Base-by-base conservation (phyloP, 2,329 filamentous ascomycete genomes). In the Acarospora socialis region DNA sequence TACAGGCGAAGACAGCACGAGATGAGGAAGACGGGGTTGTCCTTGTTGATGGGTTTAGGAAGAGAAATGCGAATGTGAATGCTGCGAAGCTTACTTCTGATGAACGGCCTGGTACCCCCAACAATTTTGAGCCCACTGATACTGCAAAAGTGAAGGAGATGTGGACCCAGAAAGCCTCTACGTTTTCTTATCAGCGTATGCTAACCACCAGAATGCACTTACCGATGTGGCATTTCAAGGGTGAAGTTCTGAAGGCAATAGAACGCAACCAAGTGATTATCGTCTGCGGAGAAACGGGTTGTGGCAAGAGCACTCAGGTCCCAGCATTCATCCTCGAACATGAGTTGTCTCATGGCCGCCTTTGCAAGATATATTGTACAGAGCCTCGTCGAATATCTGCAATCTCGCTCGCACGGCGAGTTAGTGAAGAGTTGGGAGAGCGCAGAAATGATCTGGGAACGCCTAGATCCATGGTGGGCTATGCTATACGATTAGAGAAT, bases 231-330 rank as follows among this genome's bases (percentile, higher is more conserved):
- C 66, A 70, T 8, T 94, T 90, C 52, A 77, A 76, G 43, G 62
- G 81, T 8, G 69, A 82, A 30, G 83, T 94, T 5, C 60, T 95
- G 8, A 65, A 72, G 16, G 71, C 81, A 2, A 76, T 98, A 18
- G 77, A 82, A 28, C 65, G 70, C 14, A 70, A 92, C 42, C 86
- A 90, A 47, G 79, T 92, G 7, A 76, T 90, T 7, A 94, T 98
- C 37, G 72, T 98, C 18, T 95, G 87, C 51, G 90, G 90, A 51
- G 90, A 98, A 57, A 98, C 90, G 3, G 90, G 90, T 44, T 94
- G 77, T 52, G 90, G 90, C 42, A 98, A 98, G 62, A 94, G 84
- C 54, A 98, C 90, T 0, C 90, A 98, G 48, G 79, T 94, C n/a
- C 90, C 90, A 4, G 77, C 86, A 1, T 95, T 92, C 50, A 71